These are phyloP conservation scores for Calonectria honghensis DNA, from an alignment of 2,329 filamentous ascomycete genomes.

Conservation along the genomic window DNA sequence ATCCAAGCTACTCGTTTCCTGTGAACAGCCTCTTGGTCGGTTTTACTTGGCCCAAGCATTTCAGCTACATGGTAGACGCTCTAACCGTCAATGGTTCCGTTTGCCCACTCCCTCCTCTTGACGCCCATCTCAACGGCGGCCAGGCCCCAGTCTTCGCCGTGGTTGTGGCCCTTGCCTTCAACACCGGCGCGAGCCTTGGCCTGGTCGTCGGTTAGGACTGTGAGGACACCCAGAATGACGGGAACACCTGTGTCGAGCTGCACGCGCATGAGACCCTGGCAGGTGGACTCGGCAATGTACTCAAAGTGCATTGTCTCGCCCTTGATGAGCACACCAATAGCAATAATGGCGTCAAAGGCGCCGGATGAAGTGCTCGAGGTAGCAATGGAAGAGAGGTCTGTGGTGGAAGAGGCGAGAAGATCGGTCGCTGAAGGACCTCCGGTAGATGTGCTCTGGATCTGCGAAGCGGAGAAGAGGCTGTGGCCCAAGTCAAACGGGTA, in stretches of 20 bases:
- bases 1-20: conserved; percentile 21
- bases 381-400: conserved; percentile 77
- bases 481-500: conserved; percentile 8
- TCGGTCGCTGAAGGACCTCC: conserved; percentile 82
- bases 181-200: conserved; percentile 89
- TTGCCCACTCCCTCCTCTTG: conserved; percentile 89
- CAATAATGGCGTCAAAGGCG: conserved; percentile 95
- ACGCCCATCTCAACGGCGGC: conserved; percentile 95
- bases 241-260: conserved; percentile 92
- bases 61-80: conserved; percentile 2
- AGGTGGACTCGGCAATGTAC: conserved; percentile 95
- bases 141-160: conserved; percentile 96
- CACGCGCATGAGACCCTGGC: conserved; percentile 94
- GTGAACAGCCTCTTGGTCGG: background rate
- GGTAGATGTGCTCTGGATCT: conserved; percentile 84
- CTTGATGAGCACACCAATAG: conserved; percentile 97
- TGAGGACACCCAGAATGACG: conserved; percentile 93
- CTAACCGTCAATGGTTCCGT: conserved; percentile 75
- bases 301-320: conserved; percentile 99
- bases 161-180: conserved; percentile 83
- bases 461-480: conserved; percentile 89
- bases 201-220: conserved; percentile 91
- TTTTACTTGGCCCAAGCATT: conserved; percentile 32
- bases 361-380: conserved; percentile 65
- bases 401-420: conserved; percentile 81